Conservation (phyloP, 148 eudicot species). For the Chenopodium suecicum region DNA sequence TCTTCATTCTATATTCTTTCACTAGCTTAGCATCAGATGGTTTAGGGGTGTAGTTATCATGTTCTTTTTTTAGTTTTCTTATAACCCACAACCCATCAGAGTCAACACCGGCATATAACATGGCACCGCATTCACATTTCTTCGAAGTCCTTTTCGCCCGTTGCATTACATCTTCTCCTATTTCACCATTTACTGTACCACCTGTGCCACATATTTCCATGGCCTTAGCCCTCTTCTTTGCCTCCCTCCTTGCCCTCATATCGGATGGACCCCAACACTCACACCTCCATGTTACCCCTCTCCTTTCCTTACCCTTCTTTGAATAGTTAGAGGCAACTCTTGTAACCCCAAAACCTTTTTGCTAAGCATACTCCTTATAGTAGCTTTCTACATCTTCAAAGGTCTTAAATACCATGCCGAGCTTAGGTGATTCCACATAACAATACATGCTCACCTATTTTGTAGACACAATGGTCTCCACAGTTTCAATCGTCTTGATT, state of each 20-base stretch:
- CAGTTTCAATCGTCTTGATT: too few relatives aligned
- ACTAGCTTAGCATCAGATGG: too few relatives aligned
- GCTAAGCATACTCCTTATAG: neutral
- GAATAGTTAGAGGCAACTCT: neutral
- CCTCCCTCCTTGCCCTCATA: neutral
- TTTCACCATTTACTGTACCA: too few relatives aligned
- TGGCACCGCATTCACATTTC: neutral
- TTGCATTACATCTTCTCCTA: too few relatives aligned
- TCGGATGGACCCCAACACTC: neutral
- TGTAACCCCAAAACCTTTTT: neutral
- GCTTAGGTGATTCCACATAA: neutral
- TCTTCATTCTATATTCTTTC: too few relatives aligned
- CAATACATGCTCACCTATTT: too few relatives aligned
- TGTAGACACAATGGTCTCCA: too few relatives aligned
- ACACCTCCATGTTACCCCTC: neutral
- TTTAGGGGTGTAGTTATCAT: neutral
- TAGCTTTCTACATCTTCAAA: neutral
- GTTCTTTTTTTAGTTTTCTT: neutral
- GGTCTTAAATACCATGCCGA: neutral
- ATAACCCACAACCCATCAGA: neutral
- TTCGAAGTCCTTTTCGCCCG: neutral
- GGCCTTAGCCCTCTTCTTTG: neutral
- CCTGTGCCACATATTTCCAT: neutral
- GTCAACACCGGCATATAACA: neutral
- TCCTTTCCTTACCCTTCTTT: neutral